Percentiles rank a stretch among this genome's conserved stretches.
Conservation (phyloP, 805 yeast genomes). For the Starmerella khaoyaiensis region DNA sequence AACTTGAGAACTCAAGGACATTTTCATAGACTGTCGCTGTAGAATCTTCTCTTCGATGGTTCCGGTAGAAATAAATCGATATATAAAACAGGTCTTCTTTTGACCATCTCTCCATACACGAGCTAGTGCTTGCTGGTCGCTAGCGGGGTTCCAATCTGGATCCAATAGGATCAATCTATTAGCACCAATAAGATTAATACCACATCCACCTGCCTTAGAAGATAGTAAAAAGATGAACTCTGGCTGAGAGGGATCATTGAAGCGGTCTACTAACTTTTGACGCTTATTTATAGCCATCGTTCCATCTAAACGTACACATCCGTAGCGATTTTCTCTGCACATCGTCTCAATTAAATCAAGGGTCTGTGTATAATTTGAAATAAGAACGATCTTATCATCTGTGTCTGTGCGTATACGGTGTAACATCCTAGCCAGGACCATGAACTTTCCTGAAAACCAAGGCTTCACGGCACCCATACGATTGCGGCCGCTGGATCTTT, state of each 20-base stretch:
- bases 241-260: conserved; percentile 77
- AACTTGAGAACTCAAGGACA: conserved; percentile 85
- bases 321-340: conserved; percentile 67
- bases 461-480: conserved; percentile 62
- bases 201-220: conserved; percentile 98
- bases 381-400: conserved; percentile 86
- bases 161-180: conserved; percentile 78
- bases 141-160: conserved; percentile 97
- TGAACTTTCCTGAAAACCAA: conserved; percentile 75
- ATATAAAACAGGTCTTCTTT: conserved; percentile 89
- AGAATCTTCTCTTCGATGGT: conserved; percentile 92
- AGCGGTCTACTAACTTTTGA: conserved; percentile 79
- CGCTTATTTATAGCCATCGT: conserved; percentile 84
- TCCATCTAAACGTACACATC: conserved; percentile 76
- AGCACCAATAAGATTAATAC: conserved; percentile 93
- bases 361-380: conserved; percentile 90
- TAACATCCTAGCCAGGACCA: conserved; percentile 72
- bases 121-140: conserved; percentile 95
- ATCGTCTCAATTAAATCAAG: conserved; percentile 76
- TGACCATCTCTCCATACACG: conserved; percentile 99
- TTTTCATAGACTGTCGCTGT: conserved; percentile 89
- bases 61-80: conserved; percentile 87
- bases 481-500: conserved; percentile 32
- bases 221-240: conserved; percentile 83
- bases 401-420: conserved; percentile 65